phyloP scores from a whole-genome alignment of 345 rosid genomes.

The Carallia pectinifolia region DNA sequence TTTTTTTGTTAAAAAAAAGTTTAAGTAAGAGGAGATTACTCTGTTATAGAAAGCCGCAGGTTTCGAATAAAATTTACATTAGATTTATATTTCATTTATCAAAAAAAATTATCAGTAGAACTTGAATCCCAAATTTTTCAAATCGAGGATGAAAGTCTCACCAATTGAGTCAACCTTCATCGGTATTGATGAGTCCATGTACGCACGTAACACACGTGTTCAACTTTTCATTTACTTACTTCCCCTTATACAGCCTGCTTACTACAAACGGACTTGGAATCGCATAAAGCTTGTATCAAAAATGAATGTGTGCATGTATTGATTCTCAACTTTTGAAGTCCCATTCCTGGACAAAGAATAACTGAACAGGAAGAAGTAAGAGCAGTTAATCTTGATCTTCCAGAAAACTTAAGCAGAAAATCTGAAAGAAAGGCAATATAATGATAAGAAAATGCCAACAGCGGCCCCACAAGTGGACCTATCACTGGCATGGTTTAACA shows the following conservation, averaged over 20 bases:
- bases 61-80: too few species aligned
- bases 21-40: too few species aligned
- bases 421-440: background rate
- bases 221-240: constrained; percentile 30
- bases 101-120: too few species aligned
- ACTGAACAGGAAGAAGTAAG: background rate
- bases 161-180: too few species aligned
- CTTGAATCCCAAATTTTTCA: too few species aligned
- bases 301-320: background rate
- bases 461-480: constrained; percentile 1
- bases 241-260: constrained; percentile 29
- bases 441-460: background rate
- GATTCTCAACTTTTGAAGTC: constrained; percentile 1
- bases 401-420: background rate
- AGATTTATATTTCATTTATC: too few species aligned
- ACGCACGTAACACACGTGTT: background rate
- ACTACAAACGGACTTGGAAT: background rate
- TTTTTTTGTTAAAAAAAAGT: too few species aligned
- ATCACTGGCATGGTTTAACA: background rate
- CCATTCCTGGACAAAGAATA: background rate
- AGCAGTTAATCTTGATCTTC: background rate
- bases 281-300: background rate
- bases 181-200: background rate
- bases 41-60: too few species aligned
- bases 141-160: too few species aligned